Evolutionary conservation across 495 filamentous ascomycete genomes (phyloP).

Genomic region (Penicilliopsis zonata): DNA sequence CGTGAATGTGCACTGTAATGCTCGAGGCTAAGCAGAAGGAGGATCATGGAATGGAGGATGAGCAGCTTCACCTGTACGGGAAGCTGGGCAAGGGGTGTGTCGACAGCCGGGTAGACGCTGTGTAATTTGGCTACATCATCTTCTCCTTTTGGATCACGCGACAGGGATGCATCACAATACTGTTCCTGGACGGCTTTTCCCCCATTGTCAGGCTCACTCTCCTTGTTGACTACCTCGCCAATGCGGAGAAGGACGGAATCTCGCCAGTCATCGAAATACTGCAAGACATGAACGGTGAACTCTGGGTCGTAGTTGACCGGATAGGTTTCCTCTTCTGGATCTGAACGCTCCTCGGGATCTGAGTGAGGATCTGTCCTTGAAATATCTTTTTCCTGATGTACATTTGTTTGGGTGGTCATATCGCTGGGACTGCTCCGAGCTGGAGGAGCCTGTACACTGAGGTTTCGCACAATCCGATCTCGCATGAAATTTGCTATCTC

Average conservation of each 20-base stretch:
- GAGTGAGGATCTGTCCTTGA: too few species aligned
- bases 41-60: slow-evolving; percentile 50
- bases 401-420: too few species aligned
- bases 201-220: slow-evolving; percentile 20
- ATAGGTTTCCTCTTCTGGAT: slow-evolving; percentile 13
- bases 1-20: slow-evolving; percentile 68
- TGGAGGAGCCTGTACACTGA: too few species aligned
- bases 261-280: slow-evolving; percentile 54
- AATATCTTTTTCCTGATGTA: background rate
- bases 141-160: too few species aligned
- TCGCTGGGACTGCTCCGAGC: too few species aligned
- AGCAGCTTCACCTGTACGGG: slow-evolving; percentile 30
- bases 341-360: background rate
- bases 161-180: too few species aligned
- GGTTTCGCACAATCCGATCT: slow-evolving; percentile 23
- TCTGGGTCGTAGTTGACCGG: too few species aligned
- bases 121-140: slow-evolving; percentile 20
- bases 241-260: slow-evolving; percentile 48
- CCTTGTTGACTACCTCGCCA: slow-evolving; percentile 52
- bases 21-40: slow-evolving; percentile 69
- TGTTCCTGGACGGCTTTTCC: slow-evolving; percentile 9
- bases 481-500: slow-evolving; percentile 34
- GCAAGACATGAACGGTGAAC: slow-evolving; percentile 28
- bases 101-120: slow-evolving; percentile 32
- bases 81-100: slow-evolving; percentile 29